Evolutionary conservation across 495 filamentous ascomycete species (phyloP), one percentile per base, ranked within the genome.

Genomic region (Mytilinidion resinicola): DNA sequence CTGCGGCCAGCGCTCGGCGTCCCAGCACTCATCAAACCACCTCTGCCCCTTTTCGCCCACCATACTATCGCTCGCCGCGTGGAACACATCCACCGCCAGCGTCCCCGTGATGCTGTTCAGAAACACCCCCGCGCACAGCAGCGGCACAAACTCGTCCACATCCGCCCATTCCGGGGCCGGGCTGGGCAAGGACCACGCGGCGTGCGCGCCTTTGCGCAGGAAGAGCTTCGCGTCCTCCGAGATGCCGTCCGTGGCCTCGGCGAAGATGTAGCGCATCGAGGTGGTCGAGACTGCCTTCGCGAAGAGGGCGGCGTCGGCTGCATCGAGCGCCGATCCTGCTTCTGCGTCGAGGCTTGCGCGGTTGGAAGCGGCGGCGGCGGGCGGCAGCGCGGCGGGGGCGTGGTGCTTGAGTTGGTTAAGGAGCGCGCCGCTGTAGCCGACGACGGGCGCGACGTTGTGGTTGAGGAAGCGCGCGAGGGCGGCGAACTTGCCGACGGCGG

Each of bases 1-100:
- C 6, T 30, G 25, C 6, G 25, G 25, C 25, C 25, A 30, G 25
- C 25, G 25, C 25, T 30, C 25, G 3, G 25, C 25, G 6, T 36
- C 35, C 60, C 60, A 63, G 37, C 54, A 58, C 9, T 51, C 25
- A 21, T 63, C 60, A 46, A 63, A 63, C 60, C 60, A 63, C n/a
- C 14, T n/a, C 15, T 36, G 25, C 15, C 59, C 63, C 33, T 52
- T 60, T 19, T 55, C 48, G 14, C 63, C 63, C 15, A 65, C 55
- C 59, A 65, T 62, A 15, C 55, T 33, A 36, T 65, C 63, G 4
- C 46, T 62, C 36, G 62, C 54, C n/a, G 59, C 63, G 20, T 61
- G 57, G 20, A 58, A 65, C 12, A 51, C 50, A 55, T 65, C 55
- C 19, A 65, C 47, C 3, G 19, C 21, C 63, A 60, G 58, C 19